Conservation (phyloP, 805 yeast genomes). For the Ogataea trehaloabstinens region DNA sequence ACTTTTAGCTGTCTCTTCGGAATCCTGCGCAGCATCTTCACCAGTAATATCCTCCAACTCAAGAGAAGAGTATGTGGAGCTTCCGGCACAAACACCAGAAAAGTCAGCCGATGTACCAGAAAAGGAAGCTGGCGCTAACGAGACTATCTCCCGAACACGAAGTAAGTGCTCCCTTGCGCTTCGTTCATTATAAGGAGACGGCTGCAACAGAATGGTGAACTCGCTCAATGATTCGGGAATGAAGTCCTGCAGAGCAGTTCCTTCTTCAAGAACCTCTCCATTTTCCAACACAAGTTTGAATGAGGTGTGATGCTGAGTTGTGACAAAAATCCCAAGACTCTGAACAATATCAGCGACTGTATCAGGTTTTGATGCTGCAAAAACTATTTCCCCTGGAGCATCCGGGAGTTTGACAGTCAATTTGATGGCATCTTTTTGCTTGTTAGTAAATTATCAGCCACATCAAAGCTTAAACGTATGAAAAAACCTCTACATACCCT, state of each 20-base stretch:
- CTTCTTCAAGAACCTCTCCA: slow-evolving; percentile 33
- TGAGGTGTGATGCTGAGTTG: slow-evolving; percentile 59
- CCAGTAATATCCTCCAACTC: slow-evolving; percentile 33
- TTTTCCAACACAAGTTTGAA: slow-evolving; percentile 43
- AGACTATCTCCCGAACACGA: slow-evolving; percentile 60
- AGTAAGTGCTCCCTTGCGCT: slow-evolving; percentile 60
- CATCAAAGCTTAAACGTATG: too few species aligned
- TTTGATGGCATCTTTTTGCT: slow-evolving; percentile 22
- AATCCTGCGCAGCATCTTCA: slow-evolving; percentile 14
- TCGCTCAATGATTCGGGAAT: slow-evolving; percentile 28
- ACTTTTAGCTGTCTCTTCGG: slow-evolving; percentile 19
- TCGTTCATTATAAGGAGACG: slow-evolving; percentile 58
- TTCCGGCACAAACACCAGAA: slow-evolving; percentile 45
- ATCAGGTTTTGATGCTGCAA: slow-evolving; percentile 36
- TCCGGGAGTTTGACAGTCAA: slow-evolving; percentile 28
- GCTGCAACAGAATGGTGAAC: slow-evolving; percentile 45
- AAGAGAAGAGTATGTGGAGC: slow-evolving; percentile 44
- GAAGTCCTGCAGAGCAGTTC: slow-evolving; percentile 25
- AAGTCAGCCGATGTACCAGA: slow-evolving; percentile 39
- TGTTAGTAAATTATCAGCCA: too few species aligned
- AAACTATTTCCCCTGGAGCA: slow-evolving; percentile 22
- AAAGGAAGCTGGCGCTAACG: slow-evolving; percentile 48
- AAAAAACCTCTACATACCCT: too few species aligned
- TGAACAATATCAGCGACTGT: slow-evolving; percentile 56
- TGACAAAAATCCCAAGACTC: slow-evolving; percentile 55